Percentiles rank a stretch among this genome's conserved stretches.
Conservation (phyloP, 208 protist species). For the Trypanosoma melophagium region DNA sequence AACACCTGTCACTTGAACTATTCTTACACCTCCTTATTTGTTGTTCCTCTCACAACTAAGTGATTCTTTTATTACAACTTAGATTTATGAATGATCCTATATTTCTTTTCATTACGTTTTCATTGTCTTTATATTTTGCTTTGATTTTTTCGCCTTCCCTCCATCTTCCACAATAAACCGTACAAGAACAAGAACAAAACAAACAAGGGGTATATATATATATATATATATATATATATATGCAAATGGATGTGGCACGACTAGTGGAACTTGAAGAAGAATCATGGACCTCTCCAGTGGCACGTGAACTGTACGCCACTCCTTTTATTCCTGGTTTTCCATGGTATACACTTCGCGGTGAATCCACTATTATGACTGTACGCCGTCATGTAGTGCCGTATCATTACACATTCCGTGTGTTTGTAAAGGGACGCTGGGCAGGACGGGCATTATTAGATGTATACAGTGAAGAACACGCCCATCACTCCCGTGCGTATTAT, state of each 20-base stretch:
- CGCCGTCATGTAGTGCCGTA: constrained; percentile 89
- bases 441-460: constrained; percentile 83
- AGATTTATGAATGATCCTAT: too few species aligned
- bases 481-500: constrained; percentile 85
- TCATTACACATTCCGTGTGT: constrained; percentile 85
- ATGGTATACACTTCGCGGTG: constrained; percentile 41
- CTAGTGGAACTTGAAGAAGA: constrained; percentile 50
- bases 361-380: background rate
- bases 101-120: too few species aligned
- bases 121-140: too few species aligned
- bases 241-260: constrained; percentile 14
- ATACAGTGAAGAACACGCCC: constrained; percentile 85
- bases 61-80: too few species aligned
- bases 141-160: too few species aligned
- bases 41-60: too few species aligned
- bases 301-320: constrained; percentile 59
- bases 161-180: too few species aligned
- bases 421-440: constrained; percentile 93
- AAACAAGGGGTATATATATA: background rate
- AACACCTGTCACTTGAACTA: too few species aligned
- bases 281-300: constrained; percentile 38
- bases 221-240: background rate
- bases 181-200: too few species aligned
- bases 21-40: too few species aligned
- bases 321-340: constrained; percentile 69